Percentiles rank a stretch among this genome's conserved stretches.
phyloP scores from a whole-genome alignment of 768 basidiomycete species.

The Russula dissimulans region DNA sequence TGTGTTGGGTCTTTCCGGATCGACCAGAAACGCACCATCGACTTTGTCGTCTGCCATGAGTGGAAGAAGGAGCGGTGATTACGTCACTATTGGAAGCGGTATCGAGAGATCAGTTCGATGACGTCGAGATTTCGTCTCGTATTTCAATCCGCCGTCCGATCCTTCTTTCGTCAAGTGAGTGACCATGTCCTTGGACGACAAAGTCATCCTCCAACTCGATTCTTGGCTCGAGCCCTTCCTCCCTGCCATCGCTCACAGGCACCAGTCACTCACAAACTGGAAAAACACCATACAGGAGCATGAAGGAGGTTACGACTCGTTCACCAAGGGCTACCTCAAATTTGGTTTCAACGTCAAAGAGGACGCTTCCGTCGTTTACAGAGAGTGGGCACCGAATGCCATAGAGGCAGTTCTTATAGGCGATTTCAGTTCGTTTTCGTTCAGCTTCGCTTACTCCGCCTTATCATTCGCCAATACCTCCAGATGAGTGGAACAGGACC shows the following conservation, averaged over 20 bases:
- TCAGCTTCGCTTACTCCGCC: neutral
- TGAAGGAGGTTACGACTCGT: constrained; percentile 79
- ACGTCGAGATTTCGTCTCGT: constrained; percentile 5
- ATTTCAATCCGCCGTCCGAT: neutral
- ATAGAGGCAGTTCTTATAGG: constrained; percentile 77
- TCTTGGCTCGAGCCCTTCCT: constrained; percentile 68
- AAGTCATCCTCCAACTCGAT: constrained; percentile 55
- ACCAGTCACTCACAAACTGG: constrained; percentile 64
- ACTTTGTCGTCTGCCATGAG: neutral
- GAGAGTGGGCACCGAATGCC: constrained; percentile 96
- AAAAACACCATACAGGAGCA: constrained; percentile 61
- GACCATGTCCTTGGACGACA: constrained; percentile 38
- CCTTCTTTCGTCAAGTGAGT: neutral
- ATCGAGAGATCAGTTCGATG: neutral
- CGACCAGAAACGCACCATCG: neutral
- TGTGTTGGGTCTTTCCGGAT: neutral
- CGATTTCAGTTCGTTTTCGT: constrained; percentile 78
- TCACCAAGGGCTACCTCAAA: constrained; percentile 70
- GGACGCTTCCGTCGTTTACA: constrained; percentile 67
- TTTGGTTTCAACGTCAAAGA: constrained; percentile 68
- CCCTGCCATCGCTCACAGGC: constrained; percentile 56
- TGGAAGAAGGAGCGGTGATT: neutral
- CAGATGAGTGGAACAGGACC: constrained; percentile 82
- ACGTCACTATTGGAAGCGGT: too few species aligned
- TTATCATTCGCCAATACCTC: neutral